Conservation (phyloP, 2,329 filamentous ascomycete genomes). For the Hortaea sp. region DNA sequence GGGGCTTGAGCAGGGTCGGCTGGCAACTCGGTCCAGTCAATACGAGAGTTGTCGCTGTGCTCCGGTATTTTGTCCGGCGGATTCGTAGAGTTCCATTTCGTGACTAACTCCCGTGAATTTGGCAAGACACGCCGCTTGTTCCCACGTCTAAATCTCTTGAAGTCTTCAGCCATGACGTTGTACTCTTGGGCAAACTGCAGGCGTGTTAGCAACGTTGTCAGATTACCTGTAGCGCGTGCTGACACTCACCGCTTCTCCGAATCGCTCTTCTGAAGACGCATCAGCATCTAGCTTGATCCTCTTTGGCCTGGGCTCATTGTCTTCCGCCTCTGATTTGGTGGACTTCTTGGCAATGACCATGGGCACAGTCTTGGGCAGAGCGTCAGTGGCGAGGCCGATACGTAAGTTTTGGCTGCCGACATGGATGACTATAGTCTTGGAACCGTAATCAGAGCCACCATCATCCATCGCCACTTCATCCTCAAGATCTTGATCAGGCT, state of each 20-base stretch:
- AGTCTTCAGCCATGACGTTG: conserved; percentile 70
- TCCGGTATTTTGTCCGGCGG: conserved; percentile 80
- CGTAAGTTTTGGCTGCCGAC: conserved; percentile 90
- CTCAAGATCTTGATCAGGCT: conserved; percentile 23
- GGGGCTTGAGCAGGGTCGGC: conserved; percentile 51
- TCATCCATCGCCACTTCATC: conserved; percentile 48
- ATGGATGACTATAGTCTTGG: conserved; percentile 90
- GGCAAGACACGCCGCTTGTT: conserved; percentile 93
- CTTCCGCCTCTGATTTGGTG: conserved; percentile 70
- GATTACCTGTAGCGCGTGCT: not conserved
- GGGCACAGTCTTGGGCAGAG: conserved; percentile 83
- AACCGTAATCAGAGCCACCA: conserved; percentile 57
- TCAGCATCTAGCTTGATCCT: conserved; percentile 52
- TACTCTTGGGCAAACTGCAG: conserved; percentile 54
- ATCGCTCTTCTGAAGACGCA: conserved; percentile 63
- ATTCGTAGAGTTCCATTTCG: conserved; percentile 83
- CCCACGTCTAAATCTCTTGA: conserved; percentile 80
- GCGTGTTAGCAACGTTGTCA: not conserved
- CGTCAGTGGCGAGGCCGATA: conserved; percentile 92
- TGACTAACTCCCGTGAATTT: conserved; percentile 93
- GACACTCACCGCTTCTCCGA: conserved; percentile 65
- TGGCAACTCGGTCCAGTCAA: conserved; percentile 87
- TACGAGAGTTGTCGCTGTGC: conserved; percentile 86
- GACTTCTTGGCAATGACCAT: conserved; percentile 83
- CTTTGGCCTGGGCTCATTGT: conserved; percentile 68